These are phyloP conservation scores for Camellia lanceoleosa DNA, from an alignment of 148 eudicot species.

Conservation along the genomic window DNA sequence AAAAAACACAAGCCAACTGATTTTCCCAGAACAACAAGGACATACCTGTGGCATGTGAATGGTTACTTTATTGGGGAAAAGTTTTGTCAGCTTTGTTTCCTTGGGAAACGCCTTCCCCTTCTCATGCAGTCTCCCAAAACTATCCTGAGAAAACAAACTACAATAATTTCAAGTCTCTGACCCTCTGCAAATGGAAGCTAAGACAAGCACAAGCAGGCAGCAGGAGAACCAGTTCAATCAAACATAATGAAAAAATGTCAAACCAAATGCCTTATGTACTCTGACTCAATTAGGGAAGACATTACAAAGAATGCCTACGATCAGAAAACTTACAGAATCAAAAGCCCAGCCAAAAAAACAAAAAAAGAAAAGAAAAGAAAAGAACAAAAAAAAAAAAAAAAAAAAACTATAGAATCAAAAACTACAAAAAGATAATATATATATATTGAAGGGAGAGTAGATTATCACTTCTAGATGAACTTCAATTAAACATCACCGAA, in stretches of 20 bases:
- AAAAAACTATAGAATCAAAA: background rate
- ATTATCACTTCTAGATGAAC: background rate
- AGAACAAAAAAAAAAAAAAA: too few relatives aligned
- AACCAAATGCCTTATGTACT: background rate
- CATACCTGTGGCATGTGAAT: constrained; percentile 94
- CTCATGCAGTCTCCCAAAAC: constrained; percentile 91
- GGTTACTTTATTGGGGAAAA: constrained; percentile 88
- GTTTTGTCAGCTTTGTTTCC: constrained; percentile 68
- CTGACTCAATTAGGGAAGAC: background rate
- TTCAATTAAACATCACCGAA: constrained; percentile 4
- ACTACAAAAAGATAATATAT: background rate
- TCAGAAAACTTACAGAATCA: background rate
- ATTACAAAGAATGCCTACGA: background rate
- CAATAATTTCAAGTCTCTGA: constrained; percentile 20
- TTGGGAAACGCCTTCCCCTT: constrained; percentile 78
- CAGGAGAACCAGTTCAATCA: constrained; percentile 7
- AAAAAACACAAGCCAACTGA: constrained; percentile 3
- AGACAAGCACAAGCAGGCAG: background rate
- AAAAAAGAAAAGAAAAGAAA: too few relatives aligned
- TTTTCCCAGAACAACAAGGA: background rate
- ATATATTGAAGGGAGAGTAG: background rate
- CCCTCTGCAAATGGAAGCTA: constrained; percentile 7
- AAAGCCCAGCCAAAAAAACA: background rate
- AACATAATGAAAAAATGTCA: background rate
- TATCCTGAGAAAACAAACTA: constrained; percentile 54